Conservation (phyloP, 768 basidiomycete species). For the Chalciporus chontae region DNA sequence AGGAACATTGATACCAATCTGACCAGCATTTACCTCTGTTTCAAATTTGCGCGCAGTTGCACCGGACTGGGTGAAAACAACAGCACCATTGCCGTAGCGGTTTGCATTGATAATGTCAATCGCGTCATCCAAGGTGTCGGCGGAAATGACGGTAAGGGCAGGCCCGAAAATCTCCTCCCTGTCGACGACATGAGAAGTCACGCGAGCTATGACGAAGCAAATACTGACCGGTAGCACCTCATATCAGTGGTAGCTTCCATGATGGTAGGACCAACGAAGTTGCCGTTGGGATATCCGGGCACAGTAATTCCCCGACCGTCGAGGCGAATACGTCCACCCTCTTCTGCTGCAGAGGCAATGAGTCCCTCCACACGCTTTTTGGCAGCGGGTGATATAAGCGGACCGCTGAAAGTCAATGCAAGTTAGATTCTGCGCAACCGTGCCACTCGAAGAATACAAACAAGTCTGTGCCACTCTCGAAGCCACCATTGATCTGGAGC, state of each 20-base stretch:
- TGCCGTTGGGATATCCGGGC: slow-evolving; percentile 77
- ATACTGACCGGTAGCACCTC: slow-evolving; percentile 78
- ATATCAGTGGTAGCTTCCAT: slow-evolving; percentile 80
- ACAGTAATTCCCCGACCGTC: slow-evolving; percentile 78
- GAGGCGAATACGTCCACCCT: slow-evolving; percentile 84
- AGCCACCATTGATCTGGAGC: slow-evolving; percentile 85
- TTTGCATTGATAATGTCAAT: slow-evolving; percentile 87
- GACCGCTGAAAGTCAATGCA: slow-evolving; percentile 46
- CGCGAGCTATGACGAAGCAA: slow-evolving; percentile 3
- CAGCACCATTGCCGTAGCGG: slow-evolving; percentile 89
- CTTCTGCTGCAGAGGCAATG: slow-evolving; percentile 67
- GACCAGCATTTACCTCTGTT: slow-evolving; percentile 80
- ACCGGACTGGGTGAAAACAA: slow-evolving; percentile 95
- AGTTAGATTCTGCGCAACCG: background rate
- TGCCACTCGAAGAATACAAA: slow-evolving; percentile 24
- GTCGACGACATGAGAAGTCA: slow-evolving; percentile 3
- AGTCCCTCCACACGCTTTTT: slow-evolving; percentile 73
- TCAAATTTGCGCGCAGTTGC: slow-evolving; percentile 95
- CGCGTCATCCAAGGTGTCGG: slow-evolving; percentile 86
- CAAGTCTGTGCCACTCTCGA: slow-evolving; percentile 86
- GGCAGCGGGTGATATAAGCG: slow-evolving; percentile 78
- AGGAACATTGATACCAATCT: slow-evolving; percentile 90
- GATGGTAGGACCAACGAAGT: slow-evolving; percentile 93
- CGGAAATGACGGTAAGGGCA: slow-evolving; percentile 72
- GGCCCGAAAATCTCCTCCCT: slow-evolving; percentile 98